phyloP scores from a whole-genome alignment of 352 stramenopile genomes.

The Peronosclerospora sorghi region DNA sequence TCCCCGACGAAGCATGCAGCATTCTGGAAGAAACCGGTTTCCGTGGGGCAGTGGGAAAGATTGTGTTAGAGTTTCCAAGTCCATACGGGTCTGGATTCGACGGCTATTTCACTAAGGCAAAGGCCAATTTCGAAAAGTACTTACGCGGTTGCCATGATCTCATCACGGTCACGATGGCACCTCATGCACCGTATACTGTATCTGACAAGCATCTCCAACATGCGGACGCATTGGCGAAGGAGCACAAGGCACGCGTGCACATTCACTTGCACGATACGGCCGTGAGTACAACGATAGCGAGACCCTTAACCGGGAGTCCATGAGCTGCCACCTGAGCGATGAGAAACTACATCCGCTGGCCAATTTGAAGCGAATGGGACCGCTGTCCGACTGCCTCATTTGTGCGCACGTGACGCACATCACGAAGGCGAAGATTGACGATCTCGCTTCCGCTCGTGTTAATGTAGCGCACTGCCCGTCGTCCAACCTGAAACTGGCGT shows the following conservation, averaged over 20 bases:
- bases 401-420: slow-evolving; percentile 82
- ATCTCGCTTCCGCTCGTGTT: slow-evolving; percentile 33
- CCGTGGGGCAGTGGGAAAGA: slow-evolving; percentile 50
- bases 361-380: slow-evolving; percentile 72
- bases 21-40: slow-evolving; percentile 60
- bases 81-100: slow-evolving; percentile 41
- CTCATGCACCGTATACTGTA: slow-evolving; percentile 82
- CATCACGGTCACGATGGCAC: slow-evolving; percentile 55
- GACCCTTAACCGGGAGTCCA: slow-evolving; percentile 44
- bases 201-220: slow-evolving; percentile 43
- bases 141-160: slow-evolving; percentile 37
- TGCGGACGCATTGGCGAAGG: slow-evolving; percentile 27
- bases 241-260: slow-evolving; percentile 62
- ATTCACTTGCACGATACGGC: slow-evolving; percentile 83
- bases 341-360: slow-evolving; percentile 59
- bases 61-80: slow-evolving; percentile 68
- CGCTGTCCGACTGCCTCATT: slow-evolving; percentile 60
- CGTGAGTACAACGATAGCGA: slow-evolving; percentile 73
- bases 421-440: slow-evolving; percentile 69
- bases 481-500: slow-evolving; percentile 86
- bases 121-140: slow-evolving; percentile 53
- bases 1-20: slow-evolving; percentile 38
- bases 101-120: slow-evolving; percentile 67
- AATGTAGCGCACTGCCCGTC: slow-evolving; percentile 84
- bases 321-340: slow-evolving; percentile 74